phyloP scores from a whole-genome alignment of 768 basidiomycete genomes.

The Mrakia gelida region DNA sequence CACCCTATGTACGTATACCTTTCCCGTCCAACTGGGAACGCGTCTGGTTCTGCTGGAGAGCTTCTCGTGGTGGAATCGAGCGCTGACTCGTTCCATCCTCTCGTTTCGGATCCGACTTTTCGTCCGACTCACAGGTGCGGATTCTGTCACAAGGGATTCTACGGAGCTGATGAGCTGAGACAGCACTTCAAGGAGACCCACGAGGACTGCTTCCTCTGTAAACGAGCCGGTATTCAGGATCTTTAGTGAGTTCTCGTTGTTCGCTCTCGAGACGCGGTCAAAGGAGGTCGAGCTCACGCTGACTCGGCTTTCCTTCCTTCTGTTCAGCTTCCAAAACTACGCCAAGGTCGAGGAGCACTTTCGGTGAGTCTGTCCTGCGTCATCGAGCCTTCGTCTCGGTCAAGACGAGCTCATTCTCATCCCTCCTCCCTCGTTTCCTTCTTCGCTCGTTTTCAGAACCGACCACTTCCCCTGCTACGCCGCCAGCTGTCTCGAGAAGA shows the following conservation, averaged over 20 bases:
- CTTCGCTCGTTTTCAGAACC: conserved; percentile 42
- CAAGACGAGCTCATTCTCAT: no score
- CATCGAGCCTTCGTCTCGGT: no score
- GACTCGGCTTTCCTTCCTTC: not conserved
- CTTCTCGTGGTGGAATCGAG: not conserved
- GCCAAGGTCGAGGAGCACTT: conserved; percentile 73
- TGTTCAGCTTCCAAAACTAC: conserved; percentile 68
- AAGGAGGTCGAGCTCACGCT: not conserved
- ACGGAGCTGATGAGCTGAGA: conserved; percentile 88
- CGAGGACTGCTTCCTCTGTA: conserved; percentile 96
- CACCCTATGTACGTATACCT: conserved; percentile 44
- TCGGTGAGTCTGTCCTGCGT: conserved; percentile 14
- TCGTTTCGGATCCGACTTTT: conserved; percentile 1
- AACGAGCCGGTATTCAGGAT: conserved; percentile 68
- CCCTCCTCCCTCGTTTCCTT: not conserved
- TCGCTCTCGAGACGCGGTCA: not conserved
- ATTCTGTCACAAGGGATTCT: conserved; percentile 91
- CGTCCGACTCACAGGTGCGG: conserved; percentile 50
- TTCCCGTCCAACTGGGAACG: no score
- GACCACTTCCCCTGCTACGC: conserved; percentile 76
- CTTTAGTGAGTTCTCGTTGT: conserved; percentile 65
- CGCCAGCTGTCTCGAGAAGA: conserved; percentile 67
- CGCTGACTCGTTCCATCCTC: not conserved
- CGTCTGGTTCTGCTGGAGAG: no score
- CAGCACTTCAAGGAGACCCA: conserved; percentile 87